Percentiles rank a stretch among this genome's conserved stretches.
Evolutionary conservation across 345 rosid species (phyloP).

Genomic region (Lepidium didymum): DNA sequence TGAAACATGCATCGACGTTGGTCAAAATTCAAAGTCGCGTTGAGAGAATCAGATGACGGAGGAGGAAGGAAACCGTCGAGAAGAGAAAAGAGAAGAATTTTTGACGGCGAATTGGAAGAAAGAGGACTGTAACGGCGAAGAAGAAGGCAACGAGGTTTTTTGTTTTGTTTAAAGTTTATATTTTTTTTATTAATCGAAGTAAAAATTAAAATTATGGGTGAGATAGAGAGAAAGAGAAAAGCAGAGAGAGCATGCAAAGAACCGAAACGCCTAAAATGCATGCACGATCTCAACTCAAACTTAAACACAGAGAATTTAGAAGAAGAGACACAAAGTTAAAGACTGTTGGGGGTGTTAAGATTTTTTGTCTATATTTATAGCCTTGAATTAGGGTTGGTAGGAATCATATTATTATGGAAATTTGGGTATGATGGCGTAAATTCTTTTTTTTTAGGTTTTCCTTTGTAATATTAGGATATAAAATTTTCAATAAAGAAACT

Average conservation of each 20-base stretch:
- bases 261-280: conserved; percentile 64
- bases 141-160: conserved; percentile 24
- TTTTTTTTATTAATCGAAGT: conserved; percentile 3
- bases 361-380: background rate
- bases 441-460: background rate
- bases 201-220: conserved; percentile 14
- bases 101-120: conserved; percentile 19
- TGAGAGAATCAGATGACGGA: background rate
- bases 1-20: conserved; percentile 32
- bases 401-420: background rate
- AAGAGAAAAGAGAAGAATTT: background rate
- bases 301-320: background rate
- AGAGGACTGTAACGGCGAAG: conserved; percentile 28
- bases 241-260: conserved; percentile 50
- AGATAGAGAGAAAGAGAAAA: conserved; percentile 26
- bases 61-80: background rate
- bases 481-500: background rate
- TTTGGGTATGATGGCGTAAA: background rate
- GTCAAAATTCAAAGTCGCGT: conserved; percentile 8
- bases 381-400: conserved; percentile 9
- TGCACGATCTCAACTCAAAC: conserved; percentile 49
- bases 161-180: background rate
- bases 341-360: background rate
- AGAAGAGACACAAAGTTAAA: background rate
- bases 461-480: background rate